Evolutionary conservation across 148 eudicot genomes (phyloP), one percentile per base, ranked within the genome.

Genomic region (Pharnaceum exiguum): DNA sequence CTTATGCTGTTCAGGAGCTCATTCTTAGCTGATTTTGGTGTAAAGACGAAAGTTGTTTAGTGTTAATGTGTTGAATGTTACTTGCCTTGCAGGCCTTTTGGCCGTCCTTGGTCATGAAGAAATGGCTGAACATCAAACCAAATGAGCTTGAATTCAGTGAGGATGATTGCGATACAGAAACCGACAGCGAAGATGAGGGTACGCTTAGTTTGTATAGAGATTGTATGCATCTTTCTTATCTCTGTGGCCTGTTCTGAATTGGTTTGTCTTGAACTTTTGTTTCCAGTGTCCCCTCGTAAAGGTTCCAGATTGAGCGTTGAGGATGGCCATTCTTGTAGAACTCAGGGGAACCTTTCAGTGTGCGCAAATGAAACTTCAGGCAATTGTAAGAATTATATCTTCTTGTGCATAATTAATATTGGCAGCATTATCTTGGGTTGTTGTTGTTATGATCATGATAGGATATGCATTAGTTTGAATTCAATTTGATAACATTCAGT

Each of bases 181-280:
- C 74, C 31, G 97, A 87, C 71, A 90, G 93, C 16, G 97, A 90
- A 40, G 89, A 84, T 73, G 97, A 87, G 51, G 83, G 97, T 87
- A 80, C 27, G 68, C n/a, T 4, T 30, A 31, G 26, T 52, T 46
- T 21, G 2, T 26, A 18, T 55, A 43, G 9, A 26, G 42, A 51
- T 47, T 38, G 7, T 43, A 15, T 15, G 25, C n/a, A n/a, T n/a
- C n/a, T 60, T 32, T 17, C 17, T 26, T 18, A 21, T 40, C 26
- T 44, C 19, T 38, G 10, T 21, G 39, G 21, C 26, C 23, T 35
- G 3, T 52, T 39, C 51, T 73, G 47, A 38, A 12, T 55, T 30
- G 38, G 35, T 57, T 43, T 13, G 5, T 50, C 32, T 29, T 22
- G 37, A 46, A 46, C 23, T 21, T 17, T 55, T 54, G 26, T 15